phyloP scores from a whole-genome alignment of 2,329 filamentous ascomycete genomes.

The Plenodomus biglobosus region DNA sequence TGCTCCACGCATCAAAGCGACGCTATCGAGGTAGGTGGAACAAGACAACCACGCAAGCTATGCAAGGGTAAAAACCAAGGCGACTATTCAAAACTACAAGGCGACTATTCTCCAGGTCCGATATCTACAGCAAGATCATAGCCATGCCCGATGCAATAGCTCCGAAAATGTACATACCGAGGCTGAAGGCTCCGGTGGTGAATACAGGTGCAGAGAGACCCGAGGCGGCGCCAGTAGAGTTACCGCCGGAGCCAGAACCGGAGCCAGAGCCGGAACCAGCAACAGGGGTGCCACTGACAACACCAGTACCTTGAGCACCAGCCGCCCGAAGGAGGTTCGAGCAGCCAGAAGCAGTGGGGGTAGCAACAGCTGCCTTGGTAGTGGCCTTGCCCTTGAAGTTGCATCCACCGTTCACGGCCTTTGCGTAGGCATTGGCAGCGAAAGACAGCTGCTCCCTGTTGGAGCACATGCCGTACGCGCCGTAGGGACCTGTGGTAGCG shows the following conservation, averaged over 20 bases:
- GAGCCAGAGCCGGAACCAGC: constrained; percentile 19
- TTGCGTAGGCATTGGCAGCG: constrained; percentile 68
- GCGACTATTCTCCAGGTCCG: neutral
- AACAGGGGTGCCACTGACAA: constrained; percentile 47
- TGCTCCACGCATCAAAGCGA: neutral
- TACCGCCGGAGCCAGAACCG: constrained; percentile 12
- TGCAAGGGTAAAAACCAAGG: neutral
- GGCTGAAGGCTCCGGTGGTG: constrained; percentile 49
- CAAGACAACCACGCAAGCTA: constrained; percentile 1
- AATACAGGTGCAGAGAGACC: constrained; percentile 50
- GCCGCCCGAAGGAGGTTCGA: constrained; percentile 62
- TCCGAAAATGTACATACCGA: constrained; percentile 54
- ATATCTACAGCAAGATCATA: constrained; percentile 56
- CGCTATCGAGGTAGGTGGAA: neutral
- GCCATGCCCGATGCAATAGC: constrained; percentile 56
- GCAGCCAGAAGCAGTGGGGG: constrained; percentile 57
- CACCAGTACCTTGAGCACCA: constrained; percentile 61
- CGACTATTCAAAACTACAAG: neutral
- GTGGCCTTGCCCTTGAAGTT: constrained; percentile 69
- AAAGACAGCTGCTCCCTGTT: constrained; percentile 70
- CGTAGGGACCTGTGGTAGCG: constrained; percentile 68
- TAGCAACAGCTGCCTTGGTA: constrained; percentile 52
- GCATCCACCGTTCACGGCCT: constrained; percentile 60
- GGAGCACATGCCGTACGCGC: constrained; percentile 77
- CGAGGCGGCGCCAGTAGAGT: constrained; percentile 42